These are phyloP conservation scores for Oxyria digyna DNA, from an alignment of 148 eudicot genomes.

Conservation along the genomic window DNA sequence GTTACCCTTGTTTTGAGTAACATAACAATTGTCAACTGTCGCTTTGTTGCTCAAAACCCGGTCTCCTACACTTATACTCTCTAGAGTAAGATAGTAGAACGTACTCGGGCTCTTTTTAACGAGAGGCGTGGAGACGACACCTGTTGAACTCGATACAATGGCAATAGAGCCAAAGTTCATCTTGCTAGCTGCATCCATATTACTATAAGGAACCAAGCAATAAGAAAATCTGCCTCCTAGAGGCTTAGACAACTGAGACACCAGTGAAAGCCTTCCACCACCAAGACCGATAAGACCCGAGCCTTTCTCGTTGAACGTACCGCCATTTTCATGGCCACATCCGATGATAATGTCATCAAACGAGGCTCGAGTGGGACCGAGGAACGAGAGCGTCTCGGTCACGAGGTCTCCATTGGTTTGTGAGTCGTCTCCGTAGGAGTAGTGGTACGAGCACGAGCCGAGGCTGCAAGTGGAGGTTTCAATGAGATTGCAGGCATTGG, in stretches of 20 bases:
- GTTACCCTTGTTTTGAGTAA: slow-evolving; percentile 26
- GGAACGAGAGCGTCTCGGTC: slow-evolving; percentile 20
- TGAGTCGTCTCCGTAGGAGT: slow-evolving; percentile 22
- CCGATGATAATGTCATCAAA: slow-evolving; percentile 21
- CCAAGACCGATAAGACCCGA: slow-evolving; percentile 51
- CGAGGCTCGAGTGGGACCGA: neutral
- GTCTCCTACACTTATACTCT: slow-evolving; percentile 22
- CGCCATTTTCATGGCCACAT: slow-evolving; percentile 34
- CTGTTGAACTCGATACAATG: slow-evolving; percentile 17
- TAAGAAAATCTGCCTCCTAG: slow-evolving; percentile 37
- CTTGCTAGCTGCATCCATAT: slow-evolving; percentile 12
- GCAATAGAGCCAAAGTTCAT: slow-evolving; percentile 41
- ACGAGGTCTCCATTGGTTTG: slow-evolving; percentile 19
- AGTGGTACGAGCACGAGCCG: slow-evolving; percentile 19
- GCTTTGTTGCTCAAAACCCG: neutral
- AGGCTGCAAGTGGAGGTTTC: neutral
- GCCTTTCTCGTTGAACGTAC: slow-evolving; percentile 16
- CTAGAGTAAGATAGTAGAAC: slow-evolving; percentile 36
- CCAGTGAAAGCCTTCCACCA: slow-evolving; percentile 26
- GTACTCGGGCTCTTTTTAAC: slow-evolving; percentile 8
- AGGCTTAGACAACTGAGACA: slow-evolving; percentile 19
- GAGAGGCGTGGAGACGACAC: slow-evolving; percentile 41
- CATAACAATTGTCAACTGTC: neutral
- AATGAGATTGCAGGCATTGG: slow-evolving; percentile 16
- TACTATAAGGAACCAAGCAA: slow-evolving; percentile 22